Percentiles rank a stretch among this genome's conserved stretches.
phyloP scores from a whole-genome alignment of 257 asterid species.

The Jasminum sambac region DNA sequence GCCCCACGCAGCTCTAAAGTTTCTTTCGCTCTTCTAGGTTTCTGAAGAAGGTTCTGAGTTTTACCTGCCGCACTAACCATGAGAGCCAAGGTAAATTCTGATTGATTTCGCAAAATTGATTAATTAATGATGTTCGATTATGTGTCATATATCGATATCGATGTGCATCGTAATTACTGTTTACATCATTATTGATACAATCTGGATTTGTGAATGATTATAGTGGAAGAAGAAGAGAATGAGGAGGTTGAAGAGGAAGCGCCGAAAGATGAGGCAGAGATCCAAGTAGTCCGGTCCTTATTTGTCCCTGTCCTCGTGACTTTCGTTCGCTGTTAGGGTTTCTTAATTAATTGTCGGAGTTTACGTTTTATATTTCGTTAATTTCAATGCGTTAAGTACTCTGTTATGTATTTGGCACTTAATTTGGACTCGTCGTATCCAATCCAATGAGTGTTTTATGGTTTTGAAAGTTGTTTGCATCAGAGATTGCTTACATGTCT shows the following conservation, averaged over 20 bases:
- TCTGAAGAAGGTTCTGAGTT: neutral
- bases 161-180: neutral
- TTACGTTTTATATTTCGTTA: neutral
- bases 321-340: neutral
- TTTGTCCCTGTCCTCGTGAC: neutral
- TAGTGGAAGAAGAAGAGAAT: conserved; percentile 38
- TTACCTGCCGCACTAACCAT: conserved; percentile 4
- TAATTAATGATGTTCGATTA: neutral
- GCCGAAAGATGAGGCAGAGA: conserved; percentile 43
- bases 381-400: neutral
- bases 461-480: neutral
- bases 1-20: too few relatives aligned
- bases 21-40: neutral
- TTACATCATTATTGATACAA: neutral
- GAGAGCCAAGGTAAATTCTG: conserved; percentile 19
- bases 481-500: neutral
- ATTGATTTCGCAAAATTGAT: neutral
- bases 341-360: neutral
- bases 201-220: neutral
- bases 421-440: neutral
- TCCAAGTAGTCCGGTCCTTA: conserved; percentile 23
- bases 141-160: neutral
- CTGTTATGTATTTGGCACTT: neutral
- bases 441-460: neutral
- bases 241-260: conserved; percentile 41